Evolutionary conservation across 169 alveolate genomes (phyloP).

Genomic region (Plasmodium relictum): DNA sequence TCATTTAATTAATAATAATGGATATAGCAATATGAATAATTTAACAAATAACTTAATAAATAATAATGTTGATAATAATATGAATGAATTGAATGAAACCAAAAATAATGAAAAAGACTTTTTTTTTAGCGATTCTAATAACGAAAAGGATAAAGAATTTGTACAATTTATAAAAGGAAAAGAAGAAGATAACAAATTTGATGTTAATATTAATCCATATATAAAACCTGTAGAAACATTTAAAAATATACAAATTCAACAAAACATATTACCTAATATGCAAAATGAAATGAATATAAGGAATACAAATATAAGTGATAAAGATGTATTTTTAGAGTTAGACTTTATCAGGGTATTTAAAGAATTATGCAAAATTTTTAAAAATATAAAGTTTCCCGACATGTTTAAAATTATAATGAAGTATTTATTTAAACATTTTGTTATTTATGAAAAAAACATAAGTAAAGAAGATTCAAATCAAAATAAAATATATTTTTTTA

Average conservation of each 20-base stretch:
- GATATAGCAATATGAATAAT: background rate
- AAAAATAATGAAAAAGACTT: background rate
- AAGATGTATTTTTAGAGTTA: slow-evolving; percentile 19
- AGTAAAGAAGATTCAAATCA: slow-evolving; percentile 6
- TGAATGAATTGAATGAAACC: background rate
- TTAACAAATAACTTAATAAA: background rate
- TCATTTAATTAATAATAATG: background rate
- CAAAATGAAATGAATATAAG: background rate
- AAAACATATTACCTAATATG: background rate
- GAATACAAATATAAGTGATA: background rate
- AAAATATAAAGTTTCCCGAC: slow-evolving; percentile 40
- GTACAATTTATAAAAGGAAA: slow-evolving; percentile 47
- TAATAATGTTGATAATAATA: background rate
- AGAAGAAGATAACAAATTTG: background rate
- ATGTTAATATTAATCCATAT: background rate
- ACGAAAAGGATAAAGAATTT: slow-evolving; percentile 31
- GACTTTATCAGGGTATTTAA: slow-evolving; percentile 39
- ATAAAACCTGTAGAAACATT: too few relatives aligned
- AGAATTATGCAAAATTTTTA: slow-evolving; percentile 45
- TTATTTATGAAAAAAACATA: slow-evolving; percentile 35
- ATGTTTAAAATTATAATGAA: slow-evolving; percentile 38
- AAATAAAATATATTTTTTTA: slow-evolving; percentile 35
- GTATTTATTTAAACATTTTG: slow-evolving; percentile 26
- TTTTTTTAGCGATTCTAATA: background rate
- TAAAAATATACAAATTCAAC: too few relatives aligned